These are phyloP conservation scores for Lachancea lanzarotensis DNA, from an alignment of 805 yeast genomes.

Conservation along the genomic window DNA sequence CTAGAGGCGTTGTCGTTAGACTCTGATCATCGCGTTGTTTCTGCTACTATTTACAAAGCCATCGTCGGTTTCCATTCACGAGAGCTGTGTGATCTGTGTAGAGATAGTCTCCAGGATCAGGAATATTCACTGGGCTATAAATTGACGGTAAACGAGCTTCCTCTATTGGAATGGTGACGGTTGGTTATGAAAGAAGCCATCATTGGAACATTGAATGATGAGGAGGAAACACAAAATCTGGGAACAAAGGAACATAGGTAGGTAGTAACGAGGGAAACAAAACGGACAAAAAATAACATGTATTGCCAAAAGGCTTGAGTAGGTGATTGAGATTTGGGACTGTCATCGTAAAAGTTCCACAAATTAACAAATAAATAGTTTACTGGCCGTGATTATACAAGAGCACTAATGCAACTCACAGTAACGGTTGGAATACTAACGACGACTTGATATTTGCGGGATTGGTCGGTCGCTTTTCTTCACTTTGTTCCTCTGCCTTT, in stretches of 20 bases:
- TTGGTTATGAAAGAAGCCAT: background rate
- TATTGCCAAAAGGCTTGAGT: no score
- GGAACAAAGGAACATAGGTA: background rate
- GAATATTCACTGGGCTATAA: slow-evolving; percentile 28
- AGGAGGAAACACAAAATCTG: background rate
- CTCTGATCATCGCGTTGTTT: slow-evolving; percentile 2
- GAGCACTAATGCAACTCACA: slow-evolving; percentile 4
- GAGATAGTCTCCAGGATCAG: slow-evolving; percentile 22
- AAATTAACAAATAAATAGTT: background rate
- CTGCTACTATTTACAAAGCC: slow-evolving; percentile 28
- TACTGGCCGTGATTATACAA: no score
- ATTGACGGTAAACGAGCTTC: slow-evolving; percentile 19
- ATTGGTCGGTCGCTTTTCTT: slow-evolving; percentile 8
- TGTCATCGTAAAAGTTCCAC: no score
- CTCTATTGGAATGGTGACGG: slow-evolving; percentile 18
- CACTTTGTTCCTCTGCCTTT: background rate
- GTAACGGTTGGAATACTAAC: slow-evolving; percentile 28
- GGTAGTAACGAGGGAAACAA: no score
- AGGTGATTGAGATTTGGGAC: no score
- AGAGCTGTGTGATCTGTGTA: slow-evolving; percentile 24
- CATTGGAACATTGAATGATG: background rate
- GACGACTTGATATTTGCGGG: slow-evolving; percentile 22
- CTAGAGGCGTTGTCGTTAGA: background rate
- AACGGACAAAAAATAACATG: no score
- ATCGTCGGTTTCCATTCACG: slow-evolving; percentile 30